phyloP scores from a whole-genome alignment of 345 rosid species.

The Passiflora organensis region DNA sequence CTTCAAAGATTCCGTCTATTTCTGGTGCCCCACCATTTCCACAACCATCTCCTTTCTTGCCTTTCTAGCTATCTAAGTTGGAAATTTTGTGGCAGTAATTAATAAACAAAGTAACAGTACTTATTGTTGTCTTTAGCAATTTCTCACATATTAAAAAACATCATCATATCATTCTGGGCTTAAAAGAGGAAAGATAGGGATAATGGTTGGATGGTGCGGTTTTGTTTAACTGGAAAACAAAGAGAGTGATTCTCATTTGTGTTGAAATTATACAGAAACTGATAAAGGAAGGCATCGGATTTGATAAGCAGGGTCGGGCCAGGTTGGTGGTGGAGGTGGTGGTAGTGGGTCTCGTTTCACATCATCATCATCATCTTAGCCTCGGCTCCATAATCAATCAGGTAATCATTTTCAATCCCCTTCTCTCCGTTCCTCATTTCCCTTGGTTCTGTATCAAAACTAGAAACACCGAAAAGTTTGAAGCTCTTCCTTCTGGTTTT shows the following conservation, averaged over 20 bases:
- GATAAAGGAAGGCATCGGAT: not conserved
- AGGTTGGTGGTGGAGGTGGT: conserved; percentile 14
- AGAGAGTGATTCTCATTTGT: conserved; percentile 18
- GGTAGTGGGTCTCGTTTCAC: conserved; percentile 38
- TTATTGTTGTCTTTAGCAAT: conserved; percentile 9
- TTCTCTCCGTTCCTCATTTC: not conserved
- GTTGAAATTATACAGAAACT: conserved; percentile 15
- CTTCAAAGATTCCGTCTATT: too few relatives aligned
- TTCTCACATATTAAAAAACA: conserved; percentile 20
- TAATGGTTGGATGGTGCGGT: not conserved
- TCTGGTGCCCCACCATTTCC: conserved; percentile 22
- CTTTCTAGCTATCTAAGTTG: conserved; percentile 9
- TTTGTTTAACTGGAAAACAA: conserved; percentile 3
- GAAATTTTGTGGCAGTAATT: not conserved
- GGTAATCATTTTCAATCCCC: conserved; percentile 44
- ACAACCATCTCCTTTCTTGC: conserved; percentile 16
- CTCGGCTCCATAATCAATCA: conserved; percentile 57
- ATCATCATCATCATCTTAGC: conserved; percentile 22
- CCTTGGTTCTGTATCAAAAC: conserved; percentile 1
- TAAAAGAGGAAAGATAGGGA: conserved; percentile 13
- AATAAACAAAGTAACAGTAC: not conserved
- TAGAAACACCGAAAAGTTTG: not conserved
- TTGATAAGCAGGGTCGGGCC: conserved; percentile 4
- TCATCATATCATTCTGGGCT: conserved; percentile 32
- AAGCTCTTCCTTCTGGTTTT: not conserved